Conservation (phyloP, 331 rosid genomes). For the Rhamnella rubrinervis region DNA sequence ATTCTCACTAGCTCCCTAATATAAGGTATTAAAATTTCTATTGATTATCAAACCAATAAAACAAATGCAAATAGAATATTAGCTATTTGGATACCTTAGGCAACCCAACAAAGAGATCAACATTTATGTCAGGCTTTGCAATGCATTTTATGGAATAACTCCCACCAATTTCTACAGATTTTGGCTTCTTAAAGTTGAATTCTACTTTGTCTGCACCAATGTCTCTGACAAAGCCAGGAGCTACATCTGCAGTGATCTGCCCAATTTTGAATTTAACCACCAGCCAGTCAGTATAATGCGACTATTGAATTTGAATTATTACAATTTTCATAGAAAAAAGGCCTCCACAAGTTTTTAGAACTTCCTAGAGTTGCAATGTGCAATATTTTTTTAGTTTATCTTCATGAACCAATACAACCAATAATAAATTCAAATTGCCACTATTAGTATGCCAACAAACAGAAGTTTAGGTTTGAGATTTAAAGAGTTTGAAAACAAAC, state of each 20-base stretch:
- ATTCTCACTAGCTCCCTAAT: not conserved
- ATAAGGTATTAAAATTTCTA: not conserved
- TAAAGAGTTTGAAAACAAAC: not conserved
- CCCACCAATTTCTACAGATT: conserved; percentile 53
- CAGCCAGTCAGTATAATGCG: not conserved
- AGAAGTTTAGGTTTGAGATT: not conserved
- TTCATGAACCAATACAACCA: not conserved
- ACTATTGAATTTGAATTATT: no score
- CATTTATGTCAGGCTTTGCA: conserved; percentile 60
- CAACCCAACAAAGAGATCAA: conserved; percentile 68
- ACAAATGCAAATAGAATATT: not conserved
- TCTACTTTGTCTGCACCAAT: conserved; percentile 87
- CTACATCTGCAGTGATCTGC: conserved; percentile 63
- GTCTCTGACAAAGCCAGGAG: conserved; percentile 63
- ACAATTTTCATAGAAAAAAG: no score
- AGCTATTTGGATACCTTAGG: conserved; percentile 55
- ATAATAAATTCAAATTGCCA: not conserved
- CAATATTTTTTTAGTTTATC: no score
- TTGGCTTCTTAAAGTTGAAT: conserved; percentile 71
- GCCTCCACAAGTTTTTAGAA: no score
- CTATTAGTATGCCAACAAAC: not conserved
- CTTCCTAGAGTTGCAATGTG: no score
- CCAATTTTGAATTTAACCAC: not conserved
- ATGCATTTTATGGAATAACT: conserved; percentile 65
- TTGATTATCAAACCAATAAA: not conserved